phyloP scores from a whole-genome alignment of 768 basidiomycete species.

The Hypholoma fasciculare region DNA sequence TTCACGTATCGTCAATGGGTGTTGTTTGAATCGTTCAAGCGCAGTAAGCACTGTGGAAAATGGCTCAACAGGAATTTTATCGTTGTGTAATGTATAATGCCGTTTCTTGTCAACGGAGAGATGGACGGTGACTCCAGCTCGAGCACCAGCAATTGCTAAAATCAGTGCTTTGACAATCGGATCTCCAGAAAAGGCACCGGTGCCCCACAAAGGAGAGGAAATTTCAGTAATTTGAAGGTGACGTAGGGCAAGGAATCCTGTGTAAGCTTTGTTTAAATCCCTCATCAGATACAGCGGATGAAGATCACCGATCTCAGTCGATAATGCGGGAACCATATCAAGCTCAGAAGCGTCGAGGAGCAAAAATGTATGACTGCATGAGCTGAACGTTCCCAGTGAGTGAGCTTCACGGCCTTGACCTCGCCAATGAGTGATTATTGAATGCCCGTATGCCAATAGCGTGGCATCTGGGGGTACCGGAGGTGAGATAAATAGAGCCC shows the following conservation, averaged over 20 bases:
- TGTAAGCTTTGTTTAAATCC: slow-evolving; percentile 29
- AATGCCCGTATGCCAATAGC: slow-evolving; percentile 20
- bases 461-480: slow-evolving; percentile 26
- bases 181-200: slow-evolving; percentile 34
- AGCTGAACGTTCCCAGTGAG: neutral
- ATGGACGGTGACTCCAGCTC: slow-evolving; percentile 22
- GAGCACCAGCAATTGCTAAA: slow-evolving; percentile 26
- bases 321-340: slow-evolving; percentile 11
- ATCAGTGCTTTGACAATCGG: slow-evolving; percentile 31
- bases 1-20: neutral
- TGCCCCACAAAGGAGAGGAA: slow-evolving; percentile 31
- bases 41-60: neutral
- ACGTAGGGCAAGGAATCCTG: slow-evolving; percentile 22
- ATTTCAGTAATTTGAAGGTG: slow-evolving; percentile 20
- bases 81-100: neutral
- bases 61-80: neutral
- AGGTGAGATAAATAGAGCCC: slow-evolving; percentile 29
- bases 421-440: slow-evolving; percentile 23
- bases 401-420: slow-evolving; percentile 27
- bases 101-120: slow-evolving; percentile 24
- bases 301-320: slow-evolving; percentile 22
- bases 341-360: slow-evolving; percentile 33
- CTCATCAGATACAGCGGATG: slow-evolving; percentile 21
- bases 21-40: neutral
- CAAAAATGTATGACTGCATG: slow-evolving; percentile 21